Base-by-base conservation (phyloP, 768 basidiomycete species). In the Leccinum truebloodii region DNA sequence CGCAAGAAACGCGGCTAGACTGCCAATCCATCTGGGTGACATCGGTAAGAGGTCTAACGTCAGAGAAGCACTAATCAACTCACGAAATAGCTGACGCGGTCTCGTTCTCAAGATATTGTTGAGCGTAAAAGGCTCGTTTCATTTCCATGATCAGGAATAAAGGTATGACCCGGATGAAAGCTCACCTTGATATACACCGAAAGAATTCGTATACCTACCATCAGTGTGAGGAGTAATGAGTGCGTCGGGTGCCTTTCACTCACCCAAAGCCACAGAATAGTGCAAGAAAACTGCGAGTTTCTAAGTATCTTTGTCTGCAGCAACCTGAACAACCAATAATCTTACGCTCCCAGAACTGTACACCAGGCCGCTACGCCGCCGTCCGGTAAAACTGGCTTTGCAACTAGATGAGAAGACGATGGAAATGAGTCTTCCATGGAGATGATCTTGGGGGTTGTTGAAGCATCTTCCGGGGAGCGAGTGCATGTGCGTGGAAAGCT, bases 141-240 rank as follows among this genome's bases (percentile, higher is more conserved):
- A 14, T 44, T 30, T 32, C 30, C 6, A 54, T 24, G 1, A 24
- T 26, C 13, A 49, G 48, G 12, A 46, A 14, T n/a, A 51, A 30
- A n/a, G 6, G 9, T 26, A 34, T 8, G 12, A 12, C 32, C 5
- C 2, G 7, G 6, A 18, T 46, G 44, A 34, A 26, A 44, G 0
- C 22, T 1, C 35, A 72, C 72, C 65, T 61, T 72, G 72, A 58
- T 73, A 73, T 32, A 73, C 70, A 26, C 71, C 71, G 39, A 71
- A 72, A 6, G 71, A 14, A 41, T 1, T 53, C 2, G 52, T 52
- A 52, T 73, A 73, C 10, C 68, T 70, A 20, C 9, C 37, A 13
- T 20, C 12, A 12, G 24, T n/a, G 30, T 59, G 14, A 60, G 57
- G 0, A 32, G 52, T 7, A 54, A 26, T 1, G 24, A 16, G 20